Percentiles rank a stretch among this genome's conserved stretches.
Conservation (phyloP, 2,329 filamentous ascomycete genomes). For the Microsporum audouinii region DNA sequence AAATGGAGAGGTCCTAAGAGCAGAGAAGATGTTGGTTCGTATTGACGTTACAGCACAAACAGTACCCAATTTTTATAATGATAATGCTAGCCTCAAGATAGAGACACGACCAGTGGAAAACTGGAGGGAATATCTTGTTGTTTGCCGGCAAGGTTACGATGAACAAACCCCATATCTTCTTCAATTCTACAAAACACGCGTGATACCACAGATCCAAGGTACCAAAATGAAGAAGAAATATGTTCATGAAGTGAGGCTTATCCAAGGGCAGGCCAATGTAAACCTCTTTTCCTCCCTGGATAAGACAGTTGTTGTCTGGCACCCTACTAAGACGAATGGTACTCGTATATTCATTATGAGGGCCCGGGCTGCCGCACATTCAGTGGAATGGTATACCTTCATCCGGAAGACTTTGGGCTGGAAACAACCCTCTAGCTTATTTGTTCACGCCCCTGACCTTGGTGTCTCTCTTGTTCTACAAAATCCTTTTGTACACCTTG, state of each 20-base stretch:
- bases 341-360: constrained; percentile 53
- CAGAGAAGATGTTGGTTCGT: constrained; percentile 56
- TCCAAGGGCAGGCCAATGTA: constrained; percentile 36
- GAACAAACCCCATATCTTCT: constrained; percentile 46
- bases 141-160: constrained; percentile 47
- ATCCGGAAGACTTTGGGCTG: constrained; percentile 49
- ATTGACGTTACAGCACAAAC: constrained; percentile 44
- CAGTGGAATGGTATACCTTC: constrained; percentile 59
- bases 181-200: constrained; percentile 51
- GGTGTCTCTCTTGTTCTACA: constrained; percentile 47
- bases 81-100: constrained; percentile 50
- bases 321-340: constrained; percentile 38
- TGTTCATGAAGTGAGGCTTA: constrained; percentile 43
- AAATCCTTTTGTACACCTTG: constrained; percentile 47
- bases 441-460: constrained; percentile 53
- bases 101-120: constrained; percentile 50
- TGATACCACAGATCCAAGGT: constrained; percentile 50
- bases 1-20: constrained; percentile 51
- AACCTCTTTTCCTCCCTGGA: constrained; percentile 56
- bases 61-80: constrained; percentile 50
- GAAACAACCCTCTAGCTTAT: constrained; percentile 44
- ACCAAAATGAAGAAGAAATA: constrained; percentile 43
- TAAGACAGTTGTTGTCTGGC: constrained; percentile 55
- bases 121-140: constrained; percentile 53
- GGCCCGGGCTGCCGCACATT: constrained; percentile 48